Evolutionary conservation across 352 stramenopile species (phyloP).

Genomic region (Pythium aquatile): DNA sequence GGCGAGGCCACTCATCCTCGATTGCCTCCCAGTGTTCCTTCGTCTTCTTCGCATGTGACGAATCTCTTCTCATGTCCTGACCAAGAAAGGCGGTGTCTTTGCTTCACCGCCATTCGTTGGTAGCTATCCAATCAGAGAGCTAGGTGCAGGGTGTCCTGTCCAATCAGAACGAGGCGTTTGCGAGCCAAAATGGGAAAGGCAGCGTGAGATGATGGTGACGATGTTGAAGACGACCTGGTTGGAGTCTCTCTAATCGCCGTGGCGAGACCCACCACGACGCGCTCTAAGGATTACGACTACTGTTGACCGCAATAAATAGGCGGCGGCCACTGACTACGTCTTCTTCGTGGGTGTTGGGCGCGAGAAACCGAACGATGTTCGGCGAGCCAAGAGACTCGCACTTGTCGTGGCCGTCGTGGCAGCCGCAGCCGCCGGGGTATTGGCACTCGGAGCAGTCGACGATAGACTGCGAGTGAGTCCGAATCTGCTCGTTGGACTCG

Average conservation of each 20-base stretch:
- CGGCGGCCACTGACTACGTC: slow-evolving; percentile 14
- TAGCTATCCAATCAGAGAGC: not conserved
- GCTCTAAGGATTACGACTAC: slow-evolving; percentile 1
- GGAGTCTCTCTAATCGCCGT: not conserved
- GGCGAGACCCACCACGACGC: not conserved
- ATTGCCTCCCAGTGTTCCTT: not conserved
- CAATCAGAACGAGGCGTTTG: not conserved
- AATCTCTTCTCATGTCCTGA: not conserved
- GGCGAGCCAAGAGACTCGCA: slow-evolving; percentile 17
- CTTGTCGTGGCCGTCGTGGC: not conserved
- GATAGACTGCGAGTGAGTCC: slow-evolving; percentile 15
- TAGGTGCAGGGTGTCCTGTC: not conserved
- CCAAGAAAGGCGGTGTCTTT: not conserved
- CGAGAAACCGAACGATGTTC: slow-evolving; percentile 37
- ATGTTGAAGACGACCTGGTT: slow-evolving; percentile 4
- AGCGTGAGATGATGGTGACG: not conserved
- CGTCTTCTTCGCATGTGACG: not conserved
- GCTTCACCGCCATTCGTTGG: not conserved
- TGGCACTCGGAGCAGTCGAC: not conserved
- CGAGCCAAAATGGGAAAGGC: not conserved
- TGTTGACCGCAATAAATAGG: slow-evolving; percentile 18
- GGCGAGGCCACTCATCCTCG: not conserved
- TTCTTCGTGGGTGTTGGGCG: slow-evolving; percentile 28
- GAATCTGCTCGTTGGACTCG: slow-evolving; percentile 6
- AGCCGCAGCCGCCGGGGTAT: not conserved